Evolutionary conservation across 148 eudicot genomes (phyloP), one percentile per base, ranked within the genome.

Genomic region (Silene conica): DNA sequence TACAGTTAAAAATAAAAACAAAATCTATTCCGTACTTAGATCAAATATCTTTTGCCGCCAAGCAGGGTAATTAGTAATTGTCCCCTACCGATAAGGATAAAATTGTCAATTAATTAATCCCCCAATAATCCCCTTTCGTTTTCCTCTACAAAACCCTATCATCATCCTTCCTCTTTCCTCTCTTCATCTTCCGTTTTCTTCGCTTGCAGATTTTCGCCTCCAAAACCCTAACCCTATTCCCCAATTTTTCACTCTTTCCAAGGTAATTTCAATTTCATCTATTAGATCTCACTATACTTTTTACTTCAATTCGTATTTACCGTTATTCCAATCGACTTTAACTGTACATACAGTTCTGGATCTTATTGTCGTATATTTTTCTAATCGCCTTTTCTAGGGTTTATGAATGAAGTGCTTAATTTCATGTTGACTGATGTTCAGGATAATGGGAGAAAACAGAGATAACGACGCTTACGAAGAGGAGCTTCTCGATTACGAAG

Each of bases 391-490:
- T 20, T 61, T 61, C 14, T 61, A 61, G 21, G 23, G 14, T 21
- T 62, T 62, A 10, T 14, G 15, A 22, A 21, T 23, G 18, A 22
- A 38, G 43, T 38, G 43, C 43, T 38, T 38, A 38, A 38, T 38
- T 38, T 38, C 43, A 38, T 38, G 43, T 62, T 62, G 66, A 26
- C 5, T 50, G 4, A 50, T 50, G 14, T 50, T 13, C 55, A 72
- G 74, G 15, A 85, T 23, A 31, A 86, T 86, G 89, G 86, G 78
- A 43, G 89, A 86, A 48, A 81, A 77, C 14, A 86, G 77, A 80
- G 89, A 86, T 59, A 80, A 70, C 82, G 89, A 86, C 12, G 85
- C 83, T 43, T 86, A 86, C 76, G 85, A 83, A 75, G 89, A 86
- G 73, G 89, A 86, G 83, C 89, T 86, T 69, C 87, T 86, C 52